Evolutionary conservation across 2,329 filamentous ascomycete genomes (phyloP).

Genomic region (Sporothrix dimorphospora): DNA sequence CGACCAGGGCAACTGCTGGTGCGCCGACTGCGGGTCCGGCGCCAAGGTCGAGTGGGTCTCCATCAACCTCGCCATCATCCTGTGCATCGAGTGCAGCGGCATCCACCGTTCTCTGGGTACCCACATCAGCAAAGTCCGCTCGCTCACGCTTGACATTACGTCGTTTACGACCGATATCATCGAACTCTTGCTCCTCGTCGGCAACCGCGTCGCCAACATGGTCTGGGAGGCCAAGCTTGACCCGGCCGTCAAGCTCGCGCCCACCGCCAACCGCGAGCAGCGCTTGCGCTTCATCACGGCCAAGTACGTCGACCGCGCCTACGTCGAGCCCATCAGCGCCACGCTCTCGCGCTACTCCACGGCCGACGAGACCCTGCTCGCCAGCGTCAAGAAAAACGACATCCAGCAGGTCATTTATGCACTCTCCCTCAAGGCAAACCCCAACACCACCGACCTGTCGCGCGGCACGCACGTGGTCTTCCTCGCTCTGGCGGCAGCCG

Average conservation of each 20-base stretch:
- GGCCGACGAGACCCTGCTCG: constrained; percentile 84
- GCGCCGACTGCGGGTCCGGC: constrained; percentile 89
- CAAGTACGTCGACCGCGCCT: constrained; percentile 87
- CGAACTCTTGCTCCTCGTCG: constrained; percentile 86
- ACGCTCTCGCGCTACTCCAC: constrained; percentile 76
- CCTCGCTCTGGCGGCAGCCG: constrained; percentile 87
- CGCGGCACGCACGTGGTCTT: constrained; percentile 88
- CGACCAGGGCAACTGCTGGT: constrained; percentile 91
- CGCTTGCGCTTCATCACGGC: constrained; percentile 91
- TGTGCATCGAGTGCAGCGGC: constrained; percentile 97
- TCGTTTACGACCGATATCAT: constrained; percentile 98
- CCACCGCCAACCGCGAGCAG: constrained; percentile 83
- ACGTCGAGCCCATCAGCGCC: constrained; percentile 75
- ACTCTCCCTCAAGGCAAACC: constrained; percentile 81
- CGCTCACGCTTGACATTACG: constrained; percentile 90
- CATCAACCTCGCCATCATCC: constrained; percentile 92
- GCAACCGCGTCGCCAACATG: constrained; percentile 94
- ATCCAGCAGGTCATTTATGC: constrained; percentile 92
- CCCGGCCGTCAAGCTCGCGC: constrained; percentile 68
- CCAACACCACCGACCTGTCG: constrained; percentile 83
- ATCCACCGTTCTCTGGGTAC: constrained; percentile 96
- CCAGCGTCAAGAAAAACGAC: constrained; percentile 94
- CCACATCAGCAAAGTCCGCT: constrained; percentile 96
- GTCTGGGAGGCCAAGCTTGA: constrained; percentile 92
- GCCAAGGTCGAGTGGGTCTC: constrained; percentile 98